Evolutionary conservation across 2,329 filamentous ascomycete genomes (phyloP).

Genomic region (Fusarium pseudonygamai): DNA sequence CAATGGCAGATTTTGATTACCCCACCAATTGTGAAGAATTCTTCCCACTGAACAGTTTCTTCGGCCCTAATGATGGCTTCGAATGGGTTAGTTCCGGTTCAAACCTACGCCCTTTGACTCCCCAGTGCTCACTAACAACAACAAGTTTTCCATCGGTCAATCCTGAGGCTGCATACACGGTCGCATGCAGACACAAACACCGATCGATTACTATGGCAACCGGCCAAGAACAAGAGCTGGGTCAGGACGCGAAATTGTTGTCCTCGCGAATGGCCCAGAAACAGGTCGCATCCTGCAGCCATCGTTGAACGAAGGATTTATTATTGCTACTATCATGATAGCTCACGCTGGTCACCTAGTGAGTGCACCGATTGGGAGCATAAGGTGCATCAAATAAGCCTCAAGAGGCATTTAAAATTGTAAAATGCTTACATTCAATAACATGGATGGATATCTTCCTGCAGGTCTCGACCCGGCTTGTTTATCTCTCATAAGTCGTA

Average conservation of each 20-base stretch:
- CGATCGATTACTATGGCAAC: slow-evolving; percentile 17
- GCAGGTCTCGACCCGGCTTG: slow-evolving; percentile 33
- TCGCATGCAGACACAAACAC: background rate
- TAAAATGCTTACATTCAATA: slow-evolving; percentile 19
- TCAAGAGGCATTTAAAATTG: slow-evolving; percentile 1
- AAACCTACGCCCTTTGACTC: background rate
- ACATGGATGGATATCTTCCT: slow-evolving; percentile 43
- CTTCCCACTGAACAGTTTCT: slow-evolving; percentile 50
- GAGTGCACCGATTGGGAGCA: too few relatives aligned
- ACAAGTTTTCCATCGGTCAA: slow-evolving; percentile 44
- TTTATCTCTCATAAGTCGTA: slow-evolving; percentile 46
- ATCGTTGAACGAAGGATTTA: background rate
- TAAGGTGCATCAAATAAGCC: background rate
- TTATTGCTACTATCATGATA: background rate
- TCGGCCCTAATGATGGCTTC: slow-evolving; percentile 46
- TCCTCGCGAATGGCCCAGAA: slow-evolving; percentile 23
- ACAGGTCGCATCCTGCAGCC: slow-evolving; percentile 19
- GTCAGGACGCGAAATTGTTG: slow-evolving; percentile 4
- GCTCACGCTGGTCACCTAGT: background rate
- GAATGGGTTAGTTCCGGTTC: slow-evolving; percentile 52
- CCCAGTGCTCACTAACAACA: slow-evolving; percentile 5
- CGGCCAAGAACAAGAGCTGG: background rate
- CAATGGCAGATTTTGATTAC: slow-evolving; percentile 23
- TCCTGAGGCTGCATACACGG: slow-evolving; percentile 24
- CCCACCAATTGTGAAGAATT: slow-evolving; percentile 46